phyloP scores from a whole-genome alignment of 2,329 filamentous ascomycete species.

The Chrysosporium queenslandicum region DNA sequence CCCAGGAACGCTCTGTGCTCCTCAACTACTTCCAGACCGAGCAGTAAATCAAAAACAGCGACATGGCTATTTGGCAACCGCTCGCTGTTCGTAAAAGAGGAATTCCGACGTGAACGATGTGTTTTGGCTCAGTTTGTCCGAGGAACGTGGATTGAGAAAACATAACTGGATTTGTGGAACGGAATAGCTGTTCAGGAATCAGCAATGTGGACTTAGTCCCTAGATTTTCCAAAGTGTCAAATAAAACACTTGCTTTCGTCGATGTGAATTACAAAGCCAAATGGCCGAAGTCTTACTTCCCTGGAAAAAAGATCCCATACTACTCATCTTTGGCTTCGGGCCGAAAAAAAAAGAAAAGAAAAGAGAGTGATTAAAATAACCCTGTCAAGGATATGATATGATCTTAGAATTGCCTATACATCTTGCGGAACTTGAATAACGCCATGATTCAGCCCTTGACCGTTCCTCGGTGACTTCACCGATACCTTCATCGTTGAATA shows the following conservation, averaged over 20 bases:
- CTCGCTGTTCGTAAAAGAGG: neutral
- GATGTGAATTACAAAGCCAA: no score
- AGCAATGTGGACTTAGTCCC: neutral
- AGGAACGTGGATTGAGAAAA: neutral
- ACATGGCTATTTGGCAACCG: neutral
- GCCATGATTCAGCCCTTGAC: no score
- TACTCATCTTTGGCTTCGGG: no score
- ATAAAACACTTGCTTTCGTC: neutral
- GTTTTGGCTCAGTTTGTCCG: neutral
- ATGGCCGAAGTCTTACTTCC: no score
- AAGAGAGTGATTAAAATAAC: no score
- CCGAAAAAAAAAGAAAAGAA: no score
- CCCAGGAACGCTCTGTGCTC: constrained; percentile 94
- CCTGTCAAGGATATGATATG: no score
- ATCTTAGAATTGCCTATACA: no score
- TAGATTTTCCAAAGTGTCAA: neutral
- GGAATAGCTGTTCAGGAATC: neutral
- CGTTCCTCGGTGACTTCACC: no score
- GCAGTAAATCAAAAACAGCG: constrained; percentile 14
- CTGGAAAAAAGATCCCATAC: no score
- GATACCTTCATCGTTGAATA: no score
- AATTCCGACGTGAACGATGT: neutral
- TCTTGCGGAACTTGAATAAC: no score
- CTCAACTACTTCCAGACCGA: constrained; percentile 99
- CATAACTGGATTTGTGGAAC: neutral